A percentile compares a stretch with the other conserved stretches of the same genome.
Evolutionary conservation across 495 filamentous ascomycete species (phyloP).

Genomic region (Penicillium roqueforti): DNA sequence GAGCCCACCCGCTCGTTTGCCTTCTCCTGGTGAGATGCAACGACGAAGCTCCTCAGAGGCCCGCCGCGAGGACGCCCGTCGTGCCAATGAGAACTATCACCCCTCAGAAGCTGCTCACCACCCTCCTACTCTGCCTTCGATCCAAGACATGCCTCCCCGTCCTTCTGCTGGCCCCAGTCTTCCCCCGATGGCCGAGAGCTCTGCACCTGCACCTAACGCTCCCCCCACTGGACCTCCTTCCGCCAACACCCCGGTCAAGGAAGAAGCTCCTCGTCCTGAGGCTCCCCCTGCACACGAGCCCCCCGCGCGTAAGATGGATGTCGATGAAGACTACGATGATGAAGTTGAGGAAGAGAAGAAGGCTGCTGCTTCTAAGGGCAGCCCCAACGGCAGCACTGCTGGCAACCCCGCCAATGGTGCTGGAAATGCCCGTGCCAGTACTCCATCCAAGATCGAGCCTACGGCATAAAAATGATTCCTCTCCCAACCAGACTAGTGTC

Average conservation of each 20-base stretch:
- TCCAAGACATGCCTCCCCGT: constrained; percentile 68
- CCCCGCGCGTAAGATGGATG: constrained; percentile 89
- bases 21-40: constrained; percentile 64
- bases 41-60: constrained; percentile 77
- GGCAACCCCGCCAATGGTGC: constrained; percentile 31
- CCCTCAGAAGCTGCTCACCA: constrained; percentile 91
- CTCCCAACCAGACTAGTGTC: not conserved
- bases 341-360: constrained; percentile 80
- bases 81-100: constrained; percentile 72
- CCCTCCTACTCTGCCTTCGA: constrained; percentile 65
- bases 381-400: constrained; percentile 38
- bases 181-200: constrained; percentile 53
- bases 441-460: constrained; percentile 35
- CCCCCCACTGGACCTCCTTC: constrained; percentile 51
- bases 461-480: constrained; percentile 22
- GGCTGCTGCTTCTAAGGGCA: constrained; percentile 35
- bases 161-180: constrained; percentile 40
- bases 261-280: constrained; percentile 50
- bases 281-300: constrained; percentile 64
- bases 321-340: constrained; percentile 95
- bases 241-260: constrained; percentile 40
- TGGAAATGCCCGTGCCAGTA: constrained; percentile 26
- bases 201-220: constrained; percentile 57
- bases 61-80: constrained; percentile 64
- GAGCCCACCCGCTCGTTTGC: constrained; percentile 55